A percentile compares a stretch with the other conserved stretches of the same genome.
phyloP scores from a whole-genome alignment of 371 early-diverging fungal species.

The Umbelopsis sp. region DNA sequence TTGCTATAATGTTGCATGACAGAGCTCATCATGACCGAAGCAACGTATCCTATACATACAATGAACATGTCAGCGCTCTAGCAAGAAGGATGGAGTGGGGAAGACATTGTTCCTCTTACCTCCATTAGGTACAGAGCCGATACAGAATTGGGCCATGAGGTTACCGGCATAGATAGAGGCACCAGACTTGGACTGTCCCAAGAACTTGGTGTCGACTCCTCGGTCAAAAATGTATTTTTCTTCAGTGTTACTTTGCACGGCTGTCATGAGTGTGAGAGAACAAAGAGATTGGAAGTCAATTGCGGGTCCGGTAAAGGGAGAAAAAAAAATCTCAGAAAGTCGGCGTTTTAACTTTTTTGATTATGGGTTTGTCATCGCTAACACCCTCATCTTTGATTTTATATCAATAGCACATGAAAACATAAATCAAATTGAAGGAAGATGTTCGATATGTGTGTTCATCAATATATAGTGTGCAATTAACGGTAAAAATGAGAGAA shows the following conservation, averaged over 20 bases:
- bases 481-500: too few relatives aligned
- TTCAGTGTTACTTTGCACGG: not conserved
- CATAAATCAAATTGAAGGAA: too few relatives aligned
- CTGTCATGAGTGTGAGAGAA: not conserved
- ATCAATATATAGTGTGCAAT: too few relatives aligned
- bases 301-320: not conserved
- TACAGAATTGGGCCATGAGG: constrained; percentile 31
- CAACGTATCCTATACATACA: constrained; percentile 33
- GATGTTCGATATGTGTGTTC: too few relatives aligned
- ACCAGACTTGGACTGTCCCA: constrained; percentile 22
- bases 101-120: constrained; percentile 17
- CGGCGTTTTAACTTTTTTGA: too few relatives aligned
- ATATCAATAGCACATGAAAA: too few relatives aligned
- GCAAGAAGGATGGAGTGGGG: constrained; percentile 13
- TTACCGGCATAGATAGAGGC: constrained; percentile 24
- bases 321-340: not conserved
- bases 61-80: too few relatives aligned
- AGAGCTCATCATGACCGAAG: constrained; percentile 37
- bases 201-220: constrained; percentile 25
- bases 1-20: constrained; percentile 35
- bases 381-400: too few relatives aligned
- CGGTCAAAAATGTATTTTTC: constrained; percentile 26
- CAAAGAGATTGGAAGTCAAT: not conserved
- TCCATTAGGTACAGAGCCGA: constrained; percentile 48
- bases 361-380: too few relatives aligned